Evolutionary conservation across 2,329 filamentous ascomycete species (phyloP), one percentile per base, ranked within the genome.

Genomic region (Scolecobasidium constrictum): DNA sequence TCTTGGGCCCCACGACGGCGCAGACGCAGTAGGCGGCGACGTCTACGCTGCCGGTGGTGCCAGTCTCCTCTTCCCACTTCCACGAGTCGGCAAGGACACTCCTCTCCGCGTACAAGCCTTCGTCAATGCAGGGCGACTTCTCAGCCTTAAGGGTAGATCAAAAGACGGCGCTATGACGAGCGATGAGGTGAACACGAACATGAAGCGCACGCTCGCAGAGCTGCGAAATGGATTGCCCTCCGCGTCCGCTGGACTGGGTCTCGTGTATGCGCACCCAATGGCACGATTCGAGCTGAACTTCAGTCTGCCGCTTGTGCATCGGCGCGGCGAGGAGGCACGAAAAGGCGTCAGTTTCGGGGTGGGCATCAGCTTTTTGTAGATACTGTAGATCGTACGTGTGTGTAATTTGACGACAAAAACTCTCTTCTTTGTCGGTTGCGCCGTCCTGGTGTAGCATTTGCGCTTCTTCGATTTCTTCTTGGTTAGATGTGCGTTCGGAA

Each of bases 231-330:
- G 85, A 3, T 62, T 87, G 20, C 92, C 92, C 0, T 95, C 86
- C 58, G 69, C 87, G 23, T 83, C 90, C 2, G 90, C 86, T 2
- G 92, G 92, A 19, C 65, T 95, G 11, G 92, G 92, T 1, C 67
- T 98, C 17, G 88, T 98, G 1, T 98, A 98, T 59, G 92, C 88
- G 3, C 90, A 96, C 56, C 88, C 88, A 0, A 82, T 90, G 16
- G 92, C 92, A 9, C 71, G 92, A 44, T 95, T 98, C 50, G 92
- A 98, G 67, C 69, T 98, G 52, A 98, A 98, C 64, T 94, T 98
- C 59, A 87, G 84, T 53, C 62, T 98, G 51, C 92, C 92, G 1
- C 61, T 98, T 46, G 81, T 90, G 15, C 62, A 86, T 55, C 75
- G 92, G 46, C 81, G 75, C 49, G 87, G 86, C 26, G 92, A 98